Evolutionary conservation across 306 rosid genomes (phyloP).

Genomic region (Cucurbita maxima): DNA sequence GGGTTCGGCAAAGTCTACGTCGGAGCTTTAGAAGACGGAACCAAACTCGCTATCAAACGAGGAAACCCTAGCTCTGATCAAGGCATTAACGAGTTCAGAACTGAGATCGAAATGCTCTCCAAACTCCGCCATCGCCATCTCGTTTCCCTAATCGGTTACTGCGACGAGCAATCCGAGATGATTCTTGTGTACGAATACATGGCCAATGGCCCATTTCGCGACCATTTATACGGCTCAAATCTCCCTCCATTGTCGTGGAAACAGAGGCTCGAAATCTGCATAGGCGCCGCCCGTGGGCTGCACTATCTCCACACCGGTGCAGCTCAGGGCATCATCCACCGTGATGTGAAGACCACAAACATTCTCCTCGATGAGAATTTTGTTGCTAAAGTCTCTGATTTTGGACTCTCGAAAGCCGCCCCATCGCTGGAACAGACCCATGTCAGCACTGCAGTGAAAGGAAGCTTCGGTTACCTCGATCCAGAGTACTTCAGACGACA

Average conservation of each 20-base stretch:
- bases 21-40: constrained; percentile 58
- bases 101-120: constrained; percentile 69
- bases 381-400: constrained; percentile 68
- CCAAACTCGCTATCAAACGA: constrained; percentile 51
- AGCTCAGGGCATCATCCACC: constrained; percentile 57
- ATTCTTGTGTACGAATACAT: constrained; percentile 74
- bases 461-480: constrained; percentile 84
- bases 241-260: constrained; percentile 55
- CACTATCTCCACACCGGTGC: constrained; percentile 91
- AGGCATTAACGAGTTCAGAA: constrained; percentile 67
- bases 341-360: constrained; percentile 80
- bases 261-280: constrained; percentile 69
- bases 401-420: constrained; percentile 59
- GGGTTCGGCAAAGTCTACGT: constrained; percentile 81
- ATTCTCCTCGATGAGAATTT: constrained; percentile 69
- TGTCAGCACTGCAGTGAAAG: constrained; percentile 87
- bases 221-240: constrained; percentile 46
- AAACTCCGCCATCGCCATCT: constrained; percentile 77
- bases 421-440: constrained; percentile 46
- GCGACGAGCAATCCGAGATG: constrained; percentile 75
- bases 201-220: constrained; percentile 72
- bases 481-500: constrained; percentile 69
- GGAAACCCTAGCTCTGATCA: constrained; percentile 59
- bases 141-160: constrained; percentile 67
- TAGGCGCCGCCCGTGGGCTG: constrained; percentile 75